Evolutionary conservation across 2,329 filamentous ascomycete species (phyloP), one percentile per base, ranked within the genome.

Genomic region (Helminthosporium solani): DNA sequence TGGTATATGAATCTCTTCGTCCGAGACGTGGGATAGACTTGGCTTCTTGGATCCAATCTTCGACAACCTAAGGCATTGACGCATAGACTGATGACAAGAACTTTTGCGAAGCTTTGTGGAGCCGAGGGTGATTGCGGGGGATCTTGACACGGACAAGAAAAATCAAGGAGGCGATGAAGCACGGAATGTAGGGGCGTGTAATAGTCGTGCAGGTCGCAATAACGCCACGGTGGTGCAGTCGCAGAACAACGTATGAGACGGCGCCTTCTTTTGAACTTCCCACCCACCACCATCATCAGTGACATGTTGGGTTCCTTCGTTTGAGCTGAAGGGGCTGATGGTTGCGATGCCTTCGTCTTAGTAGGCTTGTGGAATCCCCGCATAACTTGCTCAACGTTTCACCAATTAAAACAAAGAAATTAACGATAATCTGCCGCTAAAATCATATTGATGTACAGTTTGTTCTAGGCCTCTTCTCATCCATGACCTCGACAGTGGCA

Each of bases 141-240:
- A 57, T 63, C 41, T 49, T 62, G 65, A 56, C 64, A 67, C 63
- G 61, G 54, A 57, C 57, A 63, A 63, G 63, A 58, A 50, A 38
- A 44, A 54, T 52, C 56, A 61, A 60, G 54, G 53, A 50, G 40
- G 39, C 47, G 63, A 60, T 67, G 66, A 67, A 52, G 62, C 67
- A 47, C 53, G 52, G 47, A 61, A 57, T 59, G 63, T 60, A 51
- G 43, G 56, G 52, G 44, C 40, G 34, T 37, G 30, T 14, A 34
- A 20, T n/a, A 15, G 39, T 8, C 38, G 45, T 38, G 38, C 51
- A 54, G 38, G 36, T 38, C 44, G 7, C 7, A 12, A 12, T 12
- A 7, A 27, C 7, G 7, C 25, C 12, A 7, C 7, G 25, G 25
- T 27, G 28, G 31, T 23, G 18, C 6, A 6, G 15, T 4, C 33